Percentiles rank a stretch among this genome's conserved stretches.
phyloP scores from a whole-genome alignment of 345 rosid genomes.

The Angophora floribunda region DNA sequence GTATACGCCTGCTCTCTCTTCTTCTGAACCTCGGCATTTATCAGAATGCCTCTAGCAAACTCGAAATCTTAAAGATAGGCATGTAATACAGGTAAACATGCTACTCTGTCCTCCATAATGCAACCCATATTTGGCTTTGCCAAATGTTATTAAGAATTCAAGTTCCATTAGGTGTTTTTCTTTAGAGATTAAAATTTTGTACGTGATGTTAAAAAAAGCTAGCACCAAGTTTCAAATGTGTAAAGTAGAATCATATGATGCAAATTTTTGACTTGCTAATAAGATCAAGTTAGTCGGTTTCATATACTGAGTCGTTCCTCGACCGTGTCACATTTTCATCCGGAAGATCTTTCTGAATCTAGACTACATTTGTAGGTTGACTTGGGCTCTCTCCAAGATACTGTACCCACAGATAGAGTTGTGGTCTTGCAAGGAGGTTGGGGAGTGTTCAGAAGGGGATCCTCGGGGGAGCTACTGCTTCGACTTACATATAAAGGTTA shows the following conservation, averaged over 20 bases:
- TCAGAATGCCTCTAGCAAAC: background rate
- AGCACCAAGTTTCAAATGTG: background rate
- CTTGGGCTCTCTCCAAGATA: constrained; percentile 73
- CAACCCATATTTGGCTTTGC: background rate
- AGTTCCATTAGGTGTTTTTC: background rate
- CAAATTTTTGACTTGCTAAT: background rate
- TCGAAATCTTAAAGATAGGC: background rate
- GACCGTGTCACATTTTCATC: background rate
- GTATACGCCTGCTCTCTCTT: background rate
- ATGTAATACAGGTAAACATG: background rate
- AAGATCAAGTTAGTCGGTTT: background rate
- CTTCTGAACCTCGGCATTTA: background rate
- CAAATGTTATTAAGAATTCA: background rate
- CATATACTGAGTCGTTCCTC: background rate
- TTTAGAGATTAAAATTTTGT: background rate
- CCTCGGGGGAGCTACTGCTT: constrained; percentile 78
- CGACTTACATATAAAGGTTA: constrained; percentile 94
- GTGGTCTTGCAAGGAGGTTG: constrained; percentile 68
- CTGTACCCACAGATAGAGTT: constrained; percentile 86
- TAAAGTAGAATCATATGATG: background rate
- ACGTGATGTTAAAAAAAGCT: background rate
- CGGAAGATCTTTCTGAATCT: background rate
- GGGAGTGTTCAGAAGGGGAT: constrained; percentile 65
- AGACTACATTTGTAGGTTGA: constrained; percentile 41
- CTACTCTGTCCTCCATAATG: background rate